These are phyloP conservation scores for Albatrellus ellisii DNA, from an alignment of 768 basidiomycete species.

Conservation along the genomic window DNA sequence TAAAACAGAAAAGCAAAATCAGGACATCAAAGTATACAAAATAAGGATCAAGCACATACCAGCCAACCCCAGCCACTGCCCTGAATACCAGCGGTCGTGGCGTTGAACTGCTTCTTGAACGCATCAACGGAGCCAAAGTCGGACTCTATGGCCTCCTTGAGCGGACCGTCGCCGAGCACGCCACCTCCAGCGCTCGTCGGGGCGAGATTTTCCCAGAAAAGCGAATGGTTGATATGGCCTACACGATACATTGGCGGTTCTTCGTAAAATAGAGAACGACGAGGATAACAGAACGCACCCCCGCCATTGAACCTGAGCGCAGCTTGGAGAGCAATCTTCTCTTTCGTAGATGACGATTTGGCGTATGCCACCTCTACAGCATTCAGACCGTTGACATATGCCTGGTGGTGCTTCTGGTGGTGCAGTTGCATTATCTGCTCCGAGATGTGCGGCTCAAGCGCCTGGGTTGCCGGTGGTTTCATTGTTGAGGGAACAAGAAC, in stretches of 20 bases:
- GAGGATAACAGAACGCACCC: conserved; percentile 28
- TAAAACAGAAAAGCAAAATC: not conserved
- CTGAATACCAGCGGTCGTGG: conserved; percentile 83
- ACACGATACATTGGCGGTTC: not conserved
- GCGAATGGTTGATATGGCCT: conserved; percentile 91
- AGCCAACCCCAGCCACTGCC: conserved; percentile 99
- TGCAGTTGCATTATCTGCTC: conserved; percentile 90
- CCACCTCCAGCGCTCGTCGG: conserved; percentile 55
- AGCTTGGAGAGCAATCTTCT: conserved; percentile 73
- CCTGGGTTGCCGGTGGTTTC: too few species aligned
- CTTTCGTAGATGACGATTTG: conserved; percentile 49
- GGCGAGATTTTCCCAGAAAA: conserved; percentile 97
- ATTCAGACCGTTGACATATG: conserved; percentile 92
- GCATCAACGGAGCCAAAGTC: conserved; percentile 82
- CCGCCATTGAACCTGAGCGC: conserved; percentile 99
- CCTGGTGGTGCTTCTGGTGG: conserved; percentile 84
- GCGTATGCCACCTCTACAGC: conserved; percentile 79
- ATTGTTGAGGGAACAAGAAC: too few species aligned
- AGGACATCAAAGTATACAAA: not conserved
- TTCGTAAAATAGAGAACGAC: not conserved
- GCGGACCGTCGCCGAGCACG: conserved; percentile 44
- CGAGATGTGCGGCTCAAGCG: conserved; percentile 87
- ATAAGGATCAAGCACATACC: conserved; percentile 26
- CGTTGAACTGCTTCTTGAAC: conserved; percentile 80
- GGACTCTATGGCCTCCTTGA: conserved; percentile 63